These are phyloP conservation scores for Hyaloscypha bicolor DNA, from an alignment of 495 filamentous ascomycete species.

Conservation along the genomic window DNA sequence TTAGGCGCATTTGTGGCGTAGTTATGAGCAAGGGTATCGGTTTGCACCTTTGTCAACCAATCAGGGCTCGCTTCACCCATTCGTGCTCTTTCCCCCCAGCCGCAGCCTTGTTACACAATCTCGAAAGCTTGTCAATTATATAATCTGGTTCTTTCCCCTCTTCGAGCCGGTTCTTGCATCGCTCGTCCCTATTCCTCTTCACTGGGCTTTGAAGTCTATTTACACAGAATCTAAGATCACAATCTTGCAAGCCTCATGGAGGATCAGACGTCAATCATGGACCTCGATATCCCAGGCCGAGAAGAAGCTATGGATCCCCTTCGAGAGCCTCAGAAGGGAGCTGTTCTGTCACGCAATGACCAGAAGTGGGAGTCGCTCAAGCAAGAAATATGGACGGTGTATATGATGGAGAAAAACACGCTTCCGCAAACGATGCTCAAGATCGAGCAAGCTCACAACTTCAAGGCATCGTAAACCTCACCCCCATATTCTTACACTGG, in stretches of 20 bases:
- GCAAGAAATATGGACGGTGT: conserved; percentile 5
- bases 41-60: conserved; percentile 10
- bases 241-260: background rate
- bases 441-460: background rate
- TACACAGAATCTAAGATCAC: background rate
- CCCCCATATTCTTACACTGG: background rate
- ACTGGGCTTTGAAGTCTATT: background rate
- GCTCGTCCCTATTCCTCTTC: background rate
- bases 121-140: background rate
- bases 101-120: background rate
- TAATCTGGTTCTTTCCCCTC: background rate
- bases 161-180: background rate
- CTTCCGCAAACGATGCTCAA: background rate
- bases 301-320: background rate
- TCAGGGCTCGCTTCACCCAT: background rate
- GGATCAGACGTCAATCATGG: background rate
- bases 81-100: background rate
- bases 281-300: background rate
- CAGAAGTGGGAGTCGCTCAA: conserved; percentile 16
- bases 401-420: conserved; percentile 13
- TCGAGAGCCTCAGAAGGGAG: background rate
- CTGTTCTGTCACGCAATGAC: conserved; percentile 12
- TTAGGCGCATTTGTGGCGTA: background rate
- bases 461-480: conserved; percentile 9
- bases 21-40: background rate